Evolutionary conservation across 1,284 basidiomycete species (phyloP).

Genomic region (Puccinia novopanici): DNA sequence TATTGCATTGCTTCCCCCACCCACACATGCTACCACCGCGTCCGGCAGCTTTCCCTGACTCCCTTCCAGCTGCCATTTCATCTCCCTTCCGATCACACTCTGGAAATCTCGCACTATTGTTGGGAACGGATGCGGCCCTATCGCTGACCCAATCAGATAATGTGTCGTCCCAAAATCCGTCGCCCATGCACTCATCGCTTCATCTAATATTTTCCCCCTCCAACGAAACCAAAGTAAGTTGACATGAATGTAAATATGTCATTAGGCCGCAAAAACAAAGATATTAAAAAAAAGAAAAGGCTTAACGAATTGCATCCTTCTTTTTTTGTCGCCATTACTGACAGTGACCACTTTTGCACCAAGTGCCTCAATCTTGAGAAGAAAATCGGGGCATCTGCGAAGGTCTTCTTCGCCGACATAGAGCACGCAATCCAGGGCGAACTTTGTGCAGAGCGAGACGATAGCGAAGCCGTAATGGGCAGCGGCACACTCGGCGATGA

Average conservation of each 20-base stretch:
- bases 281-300: background rate
- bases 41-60: conserved; percentile 83
- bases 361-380: conserved; percentile 96
- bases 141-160: conserved; percentile 94
- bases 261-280: conserved; percentile 49
- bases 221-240: background rate
- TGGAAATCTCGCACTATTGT: conserved; percentile 99
- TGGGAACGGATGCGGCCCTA: conserved; percentile 98
- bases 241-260: too few species aligned
- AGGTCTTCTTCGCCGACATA: conserved; percentile 99
- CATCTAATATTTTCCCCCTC: conserved; percentile 62
- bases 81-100: conserved; percentile 89
- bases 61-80: conserved; percentile 81
- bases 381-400: conserved; percentile 89
- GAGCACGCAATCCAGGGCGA: conserved; percentile 90
- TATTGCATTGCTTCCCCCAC: conserved; percentile 95
- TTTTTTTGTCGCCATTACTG: conserved; percentile 86
- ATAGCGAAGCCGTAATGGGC: conserved; percentile 99
- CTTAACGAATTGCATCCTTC: conserved; percentile 84
- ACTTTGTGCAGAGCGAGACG: conserved; percentile 94
- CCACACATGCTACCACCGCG: conserved; percentile 92
- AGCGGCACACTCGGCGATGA: conserved; percentile 97
- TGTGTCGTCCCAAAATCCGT: conserved; percentile 84
- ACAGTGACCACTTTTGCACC: conserved; percentile 91
- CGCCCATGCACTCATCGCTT: conserved; percentile 97